Conservation (phyloP, 768 basidiomycete genomes). For the Punctularia strigosozonata region DNA sequence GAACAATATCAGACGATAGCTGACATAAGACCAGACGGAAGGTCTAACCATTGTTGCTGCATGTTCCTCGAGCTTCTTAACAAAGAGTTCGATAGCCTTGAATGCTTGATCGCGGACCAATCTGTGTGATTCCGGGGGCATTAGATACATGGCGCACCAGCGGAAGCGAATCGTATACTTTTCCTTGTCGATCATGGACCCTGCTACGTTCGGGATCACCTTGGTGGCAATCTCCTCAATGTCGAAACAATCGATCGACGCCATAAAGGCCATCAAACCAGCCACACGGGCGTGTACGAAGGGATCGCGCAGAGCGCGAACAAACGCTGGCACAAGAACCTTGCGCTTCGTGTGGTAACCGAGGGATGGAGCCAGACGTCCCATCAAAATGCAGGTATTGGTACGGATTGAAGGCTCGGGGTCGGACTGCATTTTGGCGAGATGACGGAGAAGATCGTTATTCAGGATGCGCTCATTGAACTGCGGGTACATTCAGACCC, state of each 20-base stretch:
- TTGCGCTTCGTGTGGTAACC: constrained; percentile 88
- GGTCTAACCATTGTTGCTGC: constrained; percentile 68
- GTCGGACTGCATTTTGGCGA: constrained; percentile 90
- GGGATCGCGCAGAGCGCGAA: constrained; percentile 76
- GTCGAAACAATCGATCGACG: constrained; percentile 83
- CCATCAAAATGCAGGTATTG: constrained; percentile 93
- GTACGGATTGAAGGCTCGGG: constrained; percentile 92
- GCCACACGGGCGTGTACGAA: constrained; percentile 93
- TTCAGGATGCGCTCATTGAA: constrained; percentile 87
- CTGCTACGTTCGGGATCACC: constrained; percentile 79
- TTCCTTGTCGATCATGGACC: constrained; percentile 79
- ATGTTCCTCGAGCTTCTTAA: constrained; percentile 72
- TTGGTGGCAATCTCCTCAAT: constrained; percentile 79
- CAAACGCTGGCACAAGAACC: constrained; percentile 93
- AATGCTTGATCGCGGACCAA: constrained; percentile 93
- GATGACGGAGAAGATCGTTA: constrained; percentile 86
- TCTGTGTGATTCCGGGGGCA: constrained; percentile 26
- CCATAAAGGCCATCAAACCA: constrained; percentile 92
- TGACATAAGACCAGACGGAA: constrained; percentile 3
- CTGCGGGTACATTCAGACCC: constrained; percentile 24
- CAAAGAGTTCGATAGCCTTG: constrained; percentile 81
- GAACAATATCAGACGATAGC: background rate
- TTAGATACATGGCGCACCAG: background rate
- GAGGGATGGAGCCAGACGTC: constrained; percentile 75
- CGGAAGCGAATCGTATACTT: constrained; percentile 42